Conservation (phyloP, 108 stramenopile genomes). For the Pseudonitzschia multiseries region DNA sequence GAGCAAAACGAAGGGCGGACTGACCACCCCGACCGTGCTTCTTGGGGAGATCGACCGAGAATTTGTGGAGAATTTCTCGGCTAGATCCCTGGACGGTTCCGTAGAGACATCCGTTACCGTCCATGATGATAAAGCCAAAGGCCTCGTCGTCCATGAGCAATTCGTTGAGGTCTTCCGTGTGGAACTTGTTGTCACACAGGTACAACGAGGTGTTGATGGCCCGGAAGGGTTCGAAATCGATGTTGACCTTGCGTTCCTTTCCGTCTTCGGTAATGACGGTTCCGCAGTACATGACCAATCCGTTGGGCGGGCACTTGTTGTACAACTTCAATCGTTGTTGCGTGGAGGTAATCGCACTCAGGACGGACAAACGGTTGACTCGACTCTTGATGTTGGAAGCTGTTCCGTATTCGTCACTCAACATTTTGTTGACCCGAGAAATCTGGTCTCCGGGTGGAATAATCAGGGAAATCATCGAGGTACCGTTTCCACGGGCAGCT, state of each 20-base stretch:
- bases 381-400: constrained; percentile 99
- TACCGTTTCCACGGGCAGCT: constrained; percentile 94
- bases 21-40: constrained; percentile 99
- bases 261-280: constrained; percentile 99
- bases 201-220: constrained; percentile 99
- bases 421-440: constrained; percentile 94
- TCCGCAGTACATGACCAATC: constrained; percentile 98
- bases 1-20: constrained; percentile 98
- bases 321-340: constrained; percentile 99
- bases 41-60: constrained; percentile 98
- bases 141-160: constrained; percentile 98
- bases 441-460: constrained; percentile 97
- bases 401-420: constrained; percentile 98
- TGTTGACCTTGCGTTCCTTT: constrained; percentile 96
- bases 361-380: constrained; percentile 94
- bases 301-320: constrained; percentile 92
- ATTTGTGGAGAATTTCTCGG: constrained; percentile 95
- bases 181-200: constrained; percentile 99
- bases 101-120: constrained; percentile 98
- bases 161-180: constrained; percentile 97
- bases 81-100: constrained; percentile 94
- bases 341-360: constrained; percentile 98
- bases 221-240: constrained; percentile 99
- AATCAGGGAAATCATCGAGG: constrained; percentile 98
- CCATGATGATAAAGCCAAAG: constrained; percentile 99